phyloP scores from a whole-genome alignment of 306 rosid species.

The Dalbergia oliveri region DNA sequence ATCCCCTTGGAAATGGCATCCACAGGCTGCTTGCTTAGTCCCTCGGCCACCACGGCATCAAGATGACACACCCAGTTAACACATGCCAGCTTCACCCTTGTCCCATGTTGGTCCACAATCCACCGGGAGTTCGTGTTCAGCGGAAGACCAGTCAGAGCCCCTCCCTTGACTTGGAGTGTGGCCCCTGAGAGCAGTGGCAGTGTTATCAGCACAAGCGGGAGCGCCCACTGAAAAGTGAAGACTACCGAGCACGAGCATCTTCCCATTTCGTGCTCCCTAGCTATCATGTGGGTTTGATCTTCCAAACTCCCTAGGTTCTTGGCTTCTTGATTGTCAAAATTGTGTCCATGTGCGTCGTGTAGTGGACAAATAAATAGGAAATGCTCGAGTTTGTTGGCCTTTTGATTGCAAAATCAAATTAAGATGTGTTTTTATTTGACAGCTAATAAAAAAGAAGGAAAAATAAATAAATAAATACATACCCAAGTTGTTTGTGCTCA shows the following conservation, averaged over 20 bases:
- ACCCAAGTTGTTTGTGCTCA: no score
- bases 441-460: no score
- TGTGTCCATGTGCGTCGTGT: no score
- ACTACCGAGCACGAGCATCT: not conserved
- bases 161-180: not conserved
- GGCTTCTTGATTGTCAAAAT: no score
- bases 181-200: not conserved
- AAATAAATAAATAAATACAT: no score
- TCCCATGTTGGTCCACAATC: constrained; percentile 69
- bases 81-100: constrained; percentile 86
- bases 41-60: constrained; percentile 80
- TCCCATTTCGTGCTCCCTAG: constrained; percentile 20
- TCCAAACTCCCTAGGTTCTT: not conserved
- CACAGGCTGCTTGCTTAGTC: constrained; percentile 82
- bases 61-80: constrained; percentile 90
- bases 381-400: no score
- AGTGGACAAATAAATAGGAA: no score
- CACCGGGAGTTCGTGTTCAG: constrained; percentile 77
- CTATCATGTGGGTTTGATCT: no score
- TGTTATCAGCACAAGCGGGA: not conserved
- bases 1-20: constrained; percentile 65
- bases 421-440: no score
- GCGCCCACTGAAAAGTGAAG: not conserved
- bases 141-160: constrained; percentile 47
- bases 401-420: no score